Base-by-base conservation (phyloP, 495 filamentous ascomycete genomes). In the Daldinia bambusicola region DNA sequence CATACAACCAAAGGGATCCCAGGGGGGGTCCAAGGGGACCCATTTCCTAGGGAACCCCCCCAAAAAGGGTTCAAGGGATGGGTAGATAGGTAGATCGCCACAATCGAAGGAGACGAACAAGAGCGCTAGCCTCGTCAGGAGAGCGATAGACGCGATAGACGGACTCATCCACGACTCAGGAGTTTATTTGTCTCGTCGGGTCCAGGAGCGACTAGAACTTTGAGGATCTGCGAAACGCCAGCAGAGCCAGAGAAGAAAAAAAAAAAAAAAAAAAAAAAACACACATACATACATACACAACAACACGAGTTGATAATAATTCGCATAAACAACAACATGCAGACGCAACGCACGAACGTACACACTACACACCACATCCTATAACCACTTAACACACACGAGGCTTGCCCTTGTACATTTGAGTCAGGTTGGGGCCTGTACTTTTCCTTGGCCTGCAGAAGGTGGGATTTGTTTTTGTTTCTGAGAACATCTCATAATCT, bases 371-470 rank as follows among this genome's bases (percentile, higher is more conserved):
- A 61, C 41, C 5, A 58, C 34, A 36, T 36, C 7, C 7, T 0
- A 7, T 7, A 16, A 48, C 43, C 43, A 48, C 18, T 48, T 16
- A 48, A 48, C 6, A 59, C 62, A 68, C 55, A 72, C 40, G 66
- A 66, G 65, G 65, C 70, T 69, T 69, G 58, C 70, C 70, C 53
- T 69, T 55, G 51, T 70, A 26, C 56, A 8, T 63, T 63, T 61
- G 69, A 74, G 67, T 67, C 62, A 70, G 71, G 71, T 63, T 61
- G 66, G 63, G 32, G 18, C 58, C 43, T 57, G 51, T n/a, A 26
- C 40, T 31, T 52, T 48, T 60, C 70, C 70, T 69, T 73, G 65
- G 70, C 65, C 43, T 73, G 70, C 66, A 73, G 61, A 5, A 68
- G 62, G 70, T 69, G 65, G 66, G 61, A 66, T 65, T 26, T 26